Evolutionary conservation across 108 stramenopile genomes (phyloP).

Genomic region (Chaetoceros muelleri): DNA sequence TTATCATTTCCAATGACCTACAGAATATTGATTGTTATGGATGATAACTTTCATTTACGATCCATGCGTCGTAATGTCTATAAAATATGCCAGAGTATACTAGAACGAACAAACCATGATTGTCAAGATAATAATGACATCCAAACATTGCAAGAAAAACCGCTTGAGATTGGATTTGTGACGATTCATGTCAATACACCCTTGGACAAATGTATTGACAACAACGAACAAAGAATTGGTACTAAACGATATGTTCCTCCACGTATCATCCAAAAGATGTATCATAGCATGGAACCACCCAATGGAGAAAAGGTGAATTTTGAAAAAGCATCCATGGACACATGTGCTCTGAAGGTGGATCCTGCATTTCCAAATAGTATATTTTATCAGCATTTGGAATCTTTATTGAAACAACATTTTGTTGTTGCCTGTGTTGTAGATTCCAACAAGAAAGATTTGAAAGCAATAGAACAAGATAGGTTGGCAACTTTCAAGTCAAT

Average conservation of each 20-base stretch:
- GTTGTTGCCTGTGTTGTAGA: too few species aligned
- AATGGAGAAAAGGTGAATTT: conserved; percentile 20
- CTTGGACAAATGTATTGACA: conserved; percentile 35
- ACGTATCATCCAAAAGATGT: conserved; percentile 43
- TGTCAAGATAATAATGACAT: too few species aligned
- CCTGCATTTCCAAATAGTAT: too few species aligned
- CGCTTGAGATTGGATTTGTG: not conserved
- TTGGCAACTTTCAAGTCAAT: not conserved
- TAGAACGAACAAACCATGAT: conserved; percentile 1
- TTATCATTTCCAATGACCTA: not conserved
- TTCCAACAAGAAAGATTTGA: not conserved
- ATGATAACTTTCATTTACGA: conserved; percentile 72
- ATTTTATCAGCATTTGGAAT: too few species aligned
- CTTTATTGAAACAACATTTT: too few species aligned
- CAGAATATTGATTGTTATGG: conserved; percentile 42
- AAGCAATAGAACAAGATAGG: not conserved
- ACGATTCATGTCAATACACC: conserved; percentile 43
- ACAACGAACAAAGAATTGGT: conserved; percentile 33
- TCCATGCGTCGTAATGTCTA: conserved; percentile 74
- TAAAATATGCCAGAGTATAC: conserved; percentile 24
- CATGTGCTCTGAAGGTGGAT: too few species aligned
- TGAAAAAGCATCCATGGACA: not conserved
- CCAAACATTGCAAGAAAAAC: too few species aligned
- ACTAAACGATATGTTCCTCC: conserved; percentile 29
- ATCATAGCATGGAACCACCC: conserved; percentile 42